Base-by-base conservation (phyloP, 2,329 filamentous ascomycete genomes). In the Diplodia corticola region DNA sequence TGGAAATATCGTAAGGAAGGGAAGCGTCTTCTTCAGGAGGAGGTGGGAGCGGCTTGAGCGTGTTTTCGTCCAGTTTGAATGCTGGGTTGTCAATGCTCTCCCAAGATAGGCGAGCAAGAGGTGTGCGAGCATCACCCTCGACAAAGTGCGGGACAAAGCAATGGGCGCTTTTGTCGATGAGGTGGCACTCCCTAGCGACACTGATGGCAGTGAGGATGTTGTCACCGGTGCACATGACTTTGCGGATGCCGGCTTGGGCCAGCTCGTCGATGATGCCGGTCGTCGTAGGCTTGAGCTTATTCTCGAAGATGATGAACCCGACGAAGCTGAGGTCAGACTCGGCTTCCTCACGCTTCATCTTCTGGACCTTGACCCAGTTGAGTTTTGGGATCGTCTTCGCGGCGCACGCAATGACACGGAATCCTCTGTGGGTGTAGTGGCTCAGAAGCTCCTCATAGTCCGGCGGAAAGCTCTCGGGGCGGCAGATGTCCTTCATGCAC, bases 241-340 rank as follows among this genome's bases (percentile, higher is more conserved):
- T 90, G 40, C 92, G 88, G 70, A 99, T 97, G 65, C 91, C 91
- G 7, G 96, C 94, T 63, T 89, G 83, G 35, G 87, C 85, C 3
- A 99, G 84, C 78, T 98, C 93, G 65, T 90, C 85, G 28, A 99
- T 87, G 37, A 97, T 91, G 1, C 85, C 85, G 1, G 91, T 85
- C 0, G 94, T 97, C 22, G 87, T 93, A 1, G 91, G 89, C 77
- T 99, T 99, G 68, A 99, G 82, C 79, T 99, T 99, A 80, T 99
- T 99, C 80, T 99, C 95, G 72, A 99, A 99, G 64, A 99, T 90
- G 74, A 99, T 98, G 79, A 99, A 99, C 5, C 95, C 95, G 40
- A 93, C 85, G 74, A 99, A 98, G 53, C 94, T 88, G 12, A 99
- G 85, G 35, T 88, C 84, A 3, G 87, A 90, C 77, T 99, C 95